Evolutionary conservation across 106 monocot genomes (phyloP).

Genomic region (Allium cepa): DNA sequence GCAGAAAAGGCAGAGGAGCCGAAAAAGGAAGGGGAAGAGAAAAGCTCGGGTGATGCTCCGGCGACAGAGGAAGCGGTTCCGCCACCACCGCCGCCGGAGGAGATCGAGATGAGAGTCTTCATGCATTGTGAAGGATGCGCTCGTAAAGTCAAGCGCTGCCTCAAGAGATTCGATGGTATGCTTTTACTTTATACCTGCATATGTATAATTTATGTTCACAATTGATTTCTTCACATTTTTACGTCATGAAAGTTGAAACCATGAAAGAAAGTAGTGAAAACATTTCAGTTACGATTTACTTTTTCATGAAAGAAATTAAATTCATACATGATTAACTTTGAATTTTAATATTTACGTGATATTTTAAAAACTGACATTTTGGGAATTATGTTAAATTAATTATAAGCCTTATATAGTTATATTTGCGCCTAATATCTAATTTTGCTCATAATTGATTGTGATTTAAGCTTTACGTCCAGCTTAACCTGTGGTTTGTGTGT

Average conservation of each 20-base stretch:
- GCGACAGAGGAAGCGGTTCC: slow-evolving; percentile 8
- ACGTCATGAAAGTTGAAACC: background rate
- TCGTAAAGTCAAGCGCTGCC: slow-evolving; percentile 36
- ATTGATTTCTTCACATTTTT: background rate
- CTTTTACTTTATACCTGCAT: background rate
- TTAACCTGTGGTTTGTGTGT: background rate
- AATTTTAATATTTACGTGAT: no score
- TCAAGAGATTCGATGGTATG: slow-evolving; percentile 57
- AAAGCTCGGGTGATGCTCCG: background rate
- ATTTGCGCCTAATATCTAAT: no score
- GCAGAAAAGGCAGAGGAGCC: slow-evolving; percentile 13
- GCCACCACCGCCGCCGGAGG: slow-evolving; percentile 50
- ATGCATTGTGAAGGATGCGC: slow-evolving; percentile 83
- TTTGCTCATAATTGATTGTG: no score
- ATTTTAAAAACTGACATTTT: background rate
- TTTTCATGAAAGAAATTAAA: background rate
- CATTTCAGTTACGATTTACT: background rate
- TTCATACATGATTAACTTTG: background rate
- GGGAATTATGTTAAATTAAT: no score
- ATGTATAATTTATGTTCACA: background rate
- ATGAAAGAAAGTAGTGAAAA: background rate
- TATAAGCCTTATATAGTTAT: no score
- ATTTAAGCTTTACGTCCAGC: background rate
- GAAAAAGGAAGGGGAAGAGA: slow-evolving; percentile 9
- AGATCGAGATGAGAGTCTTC: slow-evolving; percentile 48